phyloP scores from a whole-genome alignment of 371 early-diverging fungal genomes.

The Mucor saturninus region DNA sequence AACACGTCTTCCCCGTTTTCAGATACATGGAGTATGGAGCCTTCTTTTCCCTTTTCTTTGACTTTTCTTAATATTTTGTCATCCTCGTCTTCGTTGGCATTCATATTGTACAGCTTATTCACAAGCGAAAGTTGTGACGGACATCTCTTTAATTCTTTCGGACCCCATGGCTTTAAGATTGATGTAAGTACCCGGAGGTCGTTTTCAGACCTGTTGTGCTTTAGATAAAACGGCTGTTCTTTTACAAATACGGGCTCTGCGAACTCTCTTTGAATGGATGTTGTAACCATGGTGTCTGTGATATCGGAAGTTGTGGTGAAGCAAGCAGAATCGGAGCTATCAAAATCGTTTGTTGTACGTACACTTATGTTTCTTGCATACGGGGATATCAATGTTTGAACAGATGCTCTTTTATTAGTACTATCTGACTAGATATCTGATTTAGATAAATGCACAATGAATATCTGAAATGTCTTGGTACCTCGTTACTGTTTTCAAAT shows the following conservation, averaged over 20 bases:
- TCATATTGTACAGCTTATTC: slow-evolving; percentile 3
- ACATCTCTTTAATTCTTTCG: slow-evolving; percentile 5
- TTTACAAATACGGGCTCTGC: slow-evolving; percentile 43
- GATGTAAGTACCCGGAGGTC: slow-evolving; percentile 33
- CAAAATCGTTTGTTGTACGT: slow-evolving; percentile 9
- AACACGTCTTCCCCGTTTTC: slow-evolving; percentile 62
- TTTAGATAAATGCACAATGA: neutral
- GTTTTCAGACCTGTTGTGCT: slow-evolving; percentile 43
- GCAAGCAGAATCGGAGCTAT: slow-evolving; percentile 18
- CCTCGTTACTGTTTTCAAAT: slow-evolving; percentile 16
- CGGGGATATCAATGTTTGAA: slow-evolving; percentile 31
- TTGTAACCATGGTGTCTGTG: slow-evolving; percentile 1
- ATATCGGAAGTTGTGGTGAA: slow-evolving; percentile 11
- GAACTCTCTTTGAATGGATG: slow-evolving; percentile 39
- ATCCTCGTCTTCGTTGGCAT: slow-evolving; percentile 3
- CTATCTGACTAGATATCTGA: neutral
- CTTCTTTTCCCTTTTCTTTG: slow-evolving; percentile 27
- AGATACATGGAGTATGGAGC: slow-evolving; percentile 45
- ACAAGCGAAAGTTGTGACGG: neutral
- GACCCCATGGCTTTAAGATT: slow-evolving; percentile 18
- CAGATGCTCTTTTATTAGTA: slow-evolving; percentile 20
- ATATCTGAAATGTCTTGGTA: neutral
- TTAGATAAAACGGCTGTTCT: slow-evolving; percentile 16
- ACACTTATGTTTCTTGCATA: slow-evolving; percentile 22
- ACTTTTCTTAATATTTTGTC: slow-evolving; percentile 14